Evolutionary conservation across 2,329 filamentous ascomycete species (phyloP).

Genomic region (Alternaria solani): DNA sequence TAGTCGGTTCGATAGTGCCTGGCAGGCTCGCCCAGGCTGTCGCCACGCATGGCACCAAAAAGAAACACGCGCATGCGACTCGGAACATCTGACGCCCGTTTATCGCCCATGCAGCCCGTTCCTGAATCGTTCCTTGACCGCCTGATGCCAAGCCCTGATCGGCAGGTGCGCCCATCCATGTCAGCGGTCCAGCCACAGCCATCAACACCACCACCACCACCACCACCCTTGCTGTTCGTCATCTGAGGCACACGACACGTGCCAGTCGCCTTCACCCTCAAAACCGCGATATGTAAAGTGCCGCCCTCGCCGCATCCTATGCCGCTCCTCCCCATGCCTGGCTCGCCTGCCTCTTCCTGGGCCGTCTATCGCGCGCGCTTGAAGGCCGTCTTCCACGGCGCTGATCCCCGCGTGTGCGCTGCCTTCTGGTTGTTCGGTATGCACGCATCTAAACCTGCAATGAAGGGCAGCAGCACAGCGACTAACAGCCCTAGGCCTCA

Average conservation of each 20-base stretch:
- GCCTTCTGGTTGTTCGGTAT: conserved; percentile 95
- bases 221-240: conserved; percentile 1
- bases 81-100: conserved; percentile 13
- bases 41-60: conserved; percentile 3
- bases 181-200: neutral
- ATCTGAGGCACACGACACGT: conserved; percentile 1
- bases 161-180: conserved; percentile 11
- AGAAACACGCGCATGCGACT: conserved; percentile 10
- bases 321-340: conserved; percentile 62
- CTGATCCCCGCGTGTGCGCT: conserved; percentile 74
- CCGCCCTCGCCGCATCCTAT: conserved; percentile 23
- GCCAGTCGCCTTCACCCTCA: neutral
- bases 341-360: conserved; percentile 72
- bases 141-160: conserved; percentile 15
- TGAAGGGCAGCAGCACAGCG: neutral
- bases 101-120: conserved; percentile 14
- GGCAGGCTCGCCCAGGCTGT: neutral
- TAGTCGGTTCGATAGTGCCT: neutral
- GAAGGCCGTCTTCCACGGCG: conserved; percentile 68
- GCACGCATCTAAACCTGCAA: neutral
- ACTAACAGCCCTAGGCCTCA: conserved; percentile 67
- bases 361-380: conserved; percentile 74
- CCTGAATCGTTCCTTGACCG: conserved; percentile 18
- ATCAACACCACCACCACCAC: neutral
- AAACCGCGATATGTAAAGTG: conserved; percentile 10